Percentiles rank a stretch among this genome's conserved stretches.
Conservation (phyloP, 1,284 basidiomycete species). For the Ustilago sp. region DNA sequence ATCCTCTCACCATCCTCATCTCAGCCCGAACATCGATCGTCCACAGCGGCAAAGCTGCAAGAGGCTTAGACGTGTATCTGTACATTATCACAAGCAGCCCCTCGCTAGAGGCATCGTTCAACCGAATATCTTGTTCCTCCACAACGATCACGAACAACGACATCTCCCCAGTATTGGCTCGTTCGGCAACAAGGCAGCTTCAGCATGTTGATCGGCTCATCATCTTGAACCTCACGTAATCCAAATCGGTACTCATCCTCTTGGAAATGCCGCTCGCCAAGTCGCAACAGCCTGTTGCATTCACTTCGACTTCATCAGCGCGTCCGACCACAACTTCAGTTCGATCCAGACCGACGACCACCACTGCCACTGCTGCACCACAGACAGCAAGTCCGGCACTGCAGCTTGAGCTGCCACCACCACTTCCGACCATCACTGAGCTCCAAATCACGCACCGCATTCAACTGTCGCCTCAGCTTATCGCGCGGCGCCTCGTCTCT, state of each 20-base stretch:
- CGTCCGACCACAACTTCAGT: slow-evolving; percentile 21
- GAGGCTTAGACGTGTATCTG: neutral
- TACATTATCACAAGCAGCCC: neutral
- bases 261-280: slow-evolving; percentile 46
- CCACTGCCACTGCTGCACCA: neutral
- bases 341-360: slow-evolving; percentile 8
- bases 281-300: slow-evolving; percentile 31
- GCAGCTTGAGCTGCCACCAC: slow-evolving; percentile 28
- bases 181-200: neutral
- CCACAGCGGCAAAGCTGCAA: neutral
- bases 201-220: slow-evolving; percentile 7
- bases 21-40: too few species aligned
- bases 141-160: neutral
- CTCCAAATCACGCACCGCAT: slow-evolving; percentile 22
- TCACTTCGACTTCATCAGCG: slow-evolving; percentile 25
- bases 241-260: neutral
- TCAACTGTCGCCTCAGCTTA: slow-evolving; percentile 19
- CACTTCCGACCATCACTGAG: slow-evolving; percentile 36
- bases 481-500: slow-evolving; percentile 35
- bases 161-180: neutral
- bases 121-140: neutral
- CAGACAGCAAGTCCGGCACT: slow-evolving; percentile 11
- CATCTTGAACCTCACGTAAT: neutral
- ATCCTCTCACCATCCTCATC: neutral
- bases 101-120: neutral